phyloP scores from a whole-genome alignment of 805 yeast species.

The Starmerella geochares region DNA sequence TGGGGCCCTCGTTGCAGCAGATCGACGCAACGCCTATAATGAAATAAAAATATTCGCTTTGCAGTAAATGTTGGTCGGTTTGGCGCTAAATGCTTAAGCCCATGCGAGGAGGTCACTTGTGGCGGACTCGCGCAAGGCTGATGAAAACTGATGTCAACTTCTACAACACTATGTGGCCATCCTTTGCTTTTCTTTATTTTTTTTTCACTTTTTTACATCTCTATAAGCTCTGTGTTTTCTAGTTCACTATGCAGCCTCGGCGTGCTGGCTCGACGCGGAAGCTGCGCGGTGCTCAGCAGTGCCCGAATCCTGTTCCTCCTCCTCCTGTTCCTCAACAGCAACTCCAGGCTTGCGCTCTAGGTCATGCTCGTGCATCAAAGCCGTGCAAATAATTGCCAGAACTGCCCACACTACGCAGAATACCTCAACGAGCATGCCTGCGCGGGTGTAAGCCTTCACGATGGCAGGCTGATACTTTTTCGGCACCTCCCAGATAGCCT shows the following conservation, averaged over 20 bases:
- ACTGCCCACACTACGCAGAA: slow-evolving; percentile 38
- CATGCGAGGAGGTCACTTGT: too few relatives aligned
- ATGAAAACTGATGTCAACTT: too few relatives aligned
- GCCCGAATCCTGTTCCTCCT: background rate
- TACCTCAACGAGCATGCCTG: slow-evolving; percentile 42
- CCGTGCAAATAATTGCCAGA: slow-evolving; percentile 36
- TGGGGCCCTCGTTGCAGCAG: slow-evolving; percentile 63
- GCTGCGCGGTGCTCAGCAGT: slow-evolving; percentile 9
- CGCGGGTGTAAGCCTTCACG: slow-evolving; percentile 38
- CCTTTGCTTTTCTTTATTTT: background rate
- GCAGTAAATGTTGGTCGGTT: too few relatives aligned
- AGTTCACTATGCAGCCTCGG: background rate
- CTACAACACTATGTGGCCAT: background rate
- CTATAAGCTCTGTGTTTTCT: background rate
- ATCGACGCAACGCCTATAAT: slow-evolving; percentile 75
- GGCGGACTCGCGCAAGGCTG: too few relatives aligned
- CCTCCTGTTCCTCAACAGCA: background rate
- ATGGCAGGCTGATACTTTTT: slow-evolving; percentile 36
- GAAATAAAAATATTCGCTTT: background rate
- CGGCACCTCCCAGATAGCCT: slow-evolving; percentile 43
- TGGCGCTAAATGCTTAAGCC: too few relatives aligned
- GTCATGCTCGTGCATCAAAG: slow-evolving; percentile 45
- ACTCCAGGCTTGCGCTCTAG: slow-evolving; percentile 14
- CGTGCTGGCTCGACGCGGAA: slow-evolving; percentile 20
- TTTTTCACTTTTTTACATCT: background rate